Percentiles rank a stretch among this genome's conserved stretches.
phyloP scores from a whole-genome alignment of 106 monocot genomes.

The Dioscorea alata region DNA sequence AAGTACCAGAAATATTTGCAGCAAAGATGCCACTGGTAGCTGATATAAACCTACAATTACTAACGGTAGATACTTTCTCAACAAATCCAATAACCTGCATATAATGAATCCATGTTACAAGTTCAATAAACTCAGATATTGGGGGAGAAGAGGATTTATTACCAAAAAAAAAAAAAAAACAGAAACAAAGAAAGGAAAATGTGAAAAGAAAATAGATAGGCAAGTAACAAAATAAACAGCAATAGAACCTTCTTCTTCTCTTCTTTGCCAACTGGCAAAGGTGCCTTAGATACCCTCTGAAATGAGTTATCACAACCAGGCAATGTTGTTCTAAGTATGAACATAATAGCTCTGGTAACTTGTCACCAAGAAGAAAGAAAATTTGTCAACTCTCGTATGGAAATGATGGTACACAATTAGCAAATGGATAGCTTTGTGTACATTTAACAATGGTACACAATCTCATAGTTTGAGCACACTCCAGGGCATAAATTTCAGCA shows the following conservation, averaged over 20 bases:
- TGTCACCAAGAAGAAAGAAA: conserved; percentile 8
- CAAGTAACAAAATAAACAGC: neutral
- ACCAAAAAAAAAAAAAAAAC: neutral
- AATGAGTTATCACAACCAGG: conserved; percentile 61
- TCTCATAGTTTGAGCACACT: no score
- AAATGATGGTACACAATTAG: no score
- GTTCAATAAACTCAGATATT: neutral
- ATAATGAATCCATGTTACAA: neutral
- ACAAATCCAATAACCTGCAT: conserved; percentile 69
- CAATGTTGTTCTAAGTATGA: conserved; percentile 70
- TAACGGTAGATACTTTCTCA: conserved; percentile 66
- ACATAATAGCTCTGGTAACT: conserved; percentile 74
- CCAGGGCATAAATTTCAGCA: no score
- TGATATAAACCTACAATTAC: conserved; percentile 59
- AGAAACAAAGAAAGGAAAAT: neutral
- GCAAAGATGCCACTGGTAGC: conserved; percentile 72
- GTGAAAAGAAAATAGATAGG: neutral
- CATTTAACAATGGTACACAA: no score
- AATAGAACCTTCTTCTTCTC: conserved; percentile 63
- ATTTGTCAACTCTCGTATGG: neutral
- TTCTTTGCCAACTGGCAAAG: conserved; percentile 66
- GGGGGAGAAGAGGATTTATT: neutral
- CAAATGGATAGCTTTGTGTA: no score
- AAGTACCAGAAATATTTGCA: conserved; percentile 89
- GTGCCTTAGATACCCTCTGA: conserved; percentile 80